Base-by-base conservation (phyloP, 768 basidiomycete species). In the Phaffia tasmanica region DNA sequence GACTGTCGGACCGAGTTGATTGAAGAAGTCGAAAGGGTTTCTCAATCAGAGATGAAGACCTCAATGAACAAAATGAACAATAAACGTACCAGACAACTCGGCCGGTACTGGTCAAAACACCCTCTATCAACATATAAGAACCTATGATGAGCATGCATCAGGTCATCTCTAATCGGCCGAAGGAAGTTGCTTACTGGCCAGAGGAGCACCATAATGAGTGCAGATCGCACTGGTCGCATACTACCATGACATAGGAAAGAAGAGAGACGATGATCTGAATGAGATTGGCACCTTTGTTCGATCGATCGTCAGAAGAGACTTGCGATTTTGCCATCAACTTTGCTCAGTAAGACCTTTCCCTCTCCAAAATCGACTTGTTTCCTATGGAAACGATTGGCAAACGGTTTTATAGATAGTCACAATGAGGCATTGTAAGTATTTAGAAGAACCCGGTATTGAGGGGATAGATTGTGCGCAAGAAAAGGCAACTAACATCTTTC, bases 121-220 rank as follows among this genome's bases (percentile, higher is more conserved):
- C 63, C 63, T 64, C 47, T 15, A 64, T 55, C 23, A 27, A 23
- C 27, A 18, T 18, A n/a, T 15, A 6, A 32, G 35, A 60, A 14
- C 15, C 25, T n/a, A 30, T 1, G 3, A 15, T 29, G 9, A 59
- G 57, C 57, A 32, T 14, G 57, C 4, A 11, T 11, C 11, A 42
- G 35, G 35, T 11, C 35, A 32, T 18, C n/a, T 3, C 62, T 2
- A 56, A 53, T 25, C 19, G 25, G 29, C 54, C 30, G n/a, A 18
- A 58, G 29, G n/a, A 59, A 25, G 46, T 42, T 25, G 70, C 75
- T 57, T 55, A 76, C 75, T 89, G 5, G 80, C 84, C 2, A 93
- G 80, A 1, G 89, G 89, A 2, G 90, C 90, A 15, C 91, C 91
- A 73, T 91, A 93, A 75, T 94, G 91, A 1, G 89, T 92, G 77